These are phyloP conservation scores for Obba rivulosa DNA, from an alignment of 768 basidiomycete species.

Conservation along the genomic window DNA sequence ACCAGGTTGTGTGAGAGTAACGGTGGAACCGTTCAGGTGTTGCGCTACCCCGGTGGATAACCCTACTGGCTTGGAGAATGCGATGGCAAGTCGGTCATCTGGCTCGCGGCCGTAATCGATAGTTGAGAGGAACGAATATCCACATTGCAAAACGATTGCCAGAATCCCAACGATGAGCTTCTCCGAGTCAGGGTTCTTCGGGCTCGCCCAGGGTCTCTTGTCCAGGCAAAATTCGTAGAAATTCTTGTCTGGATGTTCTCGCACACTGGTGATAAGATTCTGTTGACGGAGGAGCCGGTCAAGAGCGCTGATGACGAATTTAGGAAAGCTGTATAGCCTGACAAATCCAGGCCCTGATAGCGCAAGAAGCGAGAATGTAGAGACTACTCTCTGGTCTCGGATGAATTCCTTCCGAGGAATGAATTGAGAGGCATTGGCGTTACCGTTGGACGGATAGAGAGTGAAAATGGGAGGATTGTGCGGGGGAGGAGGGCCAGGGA, in stretches of 20 bases:
- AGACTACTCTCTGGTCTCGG: conserved; percentile 48
- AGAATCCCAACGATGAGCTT: conserved; percentile 66
- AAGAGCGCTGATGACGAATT: conserved; percentile 44
- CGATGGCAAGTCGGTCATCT: conserved; percentile 67
- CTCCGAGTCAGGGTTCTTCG: conserved; percentile 62
- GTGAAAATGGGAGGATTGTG: conserved; percentile 11
- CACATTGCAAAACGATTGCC: conserved; percentile 54
- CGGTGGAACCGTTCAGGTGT: conserved; percentile 20
- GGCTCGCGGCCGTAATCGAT: conserved; percentile 75
- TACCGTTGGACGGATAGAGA: conserved; percentile 9
- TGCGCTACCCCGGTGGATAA: conserved; percentile 20
- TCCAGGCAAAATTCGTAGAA: conserved; percentile 63
- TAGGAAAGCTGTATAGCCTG: conserved; percentile 66
- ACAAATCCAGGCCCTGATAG: conserved; percentile 59
- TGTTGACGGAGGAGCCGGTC: conserved; percentile 49
- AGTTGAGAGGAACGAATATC: conserved; percentile 59
- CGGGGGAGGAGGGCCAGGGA: conserved; percentile 13
- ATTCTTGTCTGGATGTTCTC: conserved; percentile 53
- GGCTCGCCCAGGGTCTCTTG: conserved; percentile 67
- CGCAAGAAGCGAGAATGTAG: conserved; percentile 66
- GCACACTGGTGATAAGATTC: conserved; percentile 37
- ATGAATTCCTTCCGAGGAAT: conserved; percentile 71
- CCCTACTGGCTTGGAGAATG: conserved; percentile 53
- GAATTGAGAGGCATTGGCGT: conserved; percentile 45
- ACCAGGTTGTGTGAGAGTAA: conserved; percentile 17